phyloP scores from a whole-genome alignment of 257 asterid genomes.

The Jaltomata sinuosa region DNA sequence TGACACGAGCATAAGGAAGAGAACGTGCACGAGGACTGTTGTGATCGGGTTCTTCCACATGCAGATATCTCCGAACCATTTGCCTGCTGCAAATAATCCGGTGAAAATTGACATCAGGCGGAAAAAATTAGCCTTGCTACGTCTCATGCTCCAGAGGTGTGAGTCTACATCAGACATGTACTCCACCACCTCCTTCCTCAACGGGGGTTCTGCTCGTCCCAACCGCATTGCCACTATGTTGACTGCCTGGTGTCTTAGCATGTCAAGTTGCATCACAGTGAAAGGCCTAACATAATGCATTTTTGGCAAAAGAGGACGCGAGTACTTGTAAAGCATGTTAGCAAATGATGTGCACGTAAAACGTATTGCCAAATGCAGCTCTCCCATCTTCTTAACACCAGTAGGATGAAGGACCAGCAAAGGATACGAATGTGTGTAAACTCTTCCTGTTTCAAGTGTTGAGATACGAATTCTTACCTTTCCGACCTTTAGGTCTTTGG shows the following conservation, averaged over 20 bases:
- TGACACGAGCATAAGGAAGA: constrained; percentile 69
- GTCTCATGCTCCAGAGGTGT: constrained; percentile 91
- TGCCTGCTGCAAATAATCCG: constrained; percentile 61
- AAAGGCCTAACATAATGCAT: constrained; percentile 89
- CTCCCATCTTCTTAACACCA: constrained; percentile 94
- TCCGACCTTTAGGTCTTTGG: constrained; percentile 66
- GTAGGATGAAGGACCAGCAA: constrained; percentile 69
- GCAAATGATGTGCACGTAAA: constrained; percentile 68
- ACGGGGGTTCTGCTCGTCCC: constrained; percentile 81
- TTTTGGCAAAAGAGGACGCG: constrained; percentile 64
- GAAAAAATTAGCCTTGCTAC: constrained; percentile 88
- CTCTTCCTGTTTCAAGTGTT: constrained; percentile 74
- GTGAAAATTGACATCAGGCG: constrained; percentile 75
- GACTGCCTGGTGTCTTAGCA: constrained; percentile 82
- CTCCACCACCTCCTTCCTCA: constrained; percentile 77
- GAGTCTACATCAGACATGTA: constrained; percentile 89
- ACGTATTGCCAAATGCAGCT: constrained; percentile 70
- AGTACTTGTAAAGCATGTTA: constrained; percentile 66
- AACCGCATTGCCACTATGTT: constrained; percentile 67
- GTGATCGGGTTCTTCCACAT: constrained; percentile 88
- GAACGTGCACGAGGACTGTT: constrained; percentile 63
- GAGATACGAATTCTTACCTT: constrained; percentile 84
- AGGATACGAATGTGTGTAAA: constrained; percentile 85
- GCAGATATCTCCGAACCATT: constrained; percentile 71
- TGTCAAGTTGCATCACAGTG: constrained; percentile 68